A percentile compares a stretch with the other conserved stretches of the same genome.
These are phyloP conservation scores for Cyphellophora europaea DNA, from an alignment of 2,329 filamentous ascomycete genomes.

Conservation along the genomic window DNA sequence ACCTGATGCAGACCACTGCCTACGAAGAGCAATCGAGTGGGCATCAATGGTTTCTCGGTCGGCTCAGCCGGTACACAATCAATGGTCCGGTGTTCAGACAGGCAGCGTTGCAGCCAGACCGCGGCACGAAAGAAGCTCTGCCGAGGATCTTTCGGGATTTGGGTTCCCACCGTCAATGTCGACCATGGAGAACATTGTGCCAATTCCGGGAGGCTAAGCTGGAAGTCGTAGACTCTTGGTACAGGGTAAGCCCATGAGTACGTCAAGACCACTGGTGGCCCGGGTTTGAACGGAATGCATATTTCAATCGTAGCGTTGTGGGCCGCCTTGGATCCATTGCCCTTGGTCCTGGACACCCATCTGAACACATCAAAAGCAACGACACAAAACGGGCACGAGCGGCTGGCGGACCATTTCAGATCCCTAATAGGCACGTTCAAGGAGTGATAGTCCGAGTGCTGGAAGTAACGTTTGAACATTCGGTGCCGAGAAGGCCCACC, in stretches of 20 bases:
- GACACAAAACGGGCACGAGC: conserved; percentile 5
- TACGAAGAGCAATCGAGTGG: conserved; percentile 2
- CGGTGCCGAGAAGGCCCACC: conserved; percentile 5
- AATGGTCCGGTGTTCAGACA: not conserved
- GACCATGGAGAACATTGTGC: conserved; percentile 2
- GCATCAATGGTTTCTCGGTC: not conserved
- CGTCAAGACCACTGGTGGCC: conserved; percentile 5
- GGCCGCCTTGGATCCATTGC: conserved; percentile 1
- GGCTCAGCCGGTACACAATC: not conserved
- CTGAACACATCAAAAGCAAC: conserved; percentile 7
- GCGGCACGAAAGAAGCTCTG: conserved; percentile 2
- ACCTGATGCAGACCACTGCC: conserved; percentile 2
- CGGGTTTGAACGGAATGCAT: conserved; percentile 5
- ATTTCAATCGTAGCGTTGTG: conserved; percentile 7
- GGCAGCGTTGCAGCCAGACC: conserved; percentile 5
- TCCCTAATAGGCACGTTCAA: conserved; percentile 3
- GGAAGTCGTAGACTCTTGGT: conserved; percentile 5
- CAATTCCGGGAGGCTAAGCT: conserved; percentile 1
- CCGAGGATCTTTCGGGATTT: conserved; percentile 5
- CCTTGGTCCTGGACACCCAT: conserved; percentile 5
- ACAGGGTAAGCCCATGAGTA: conserved; percentile 6
- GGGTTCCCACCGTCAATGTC: conserved; percentile 2
- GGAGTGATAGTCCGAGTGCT: conserved; percentile 5
- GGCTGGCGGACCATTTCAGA: conserved; percentile 8
- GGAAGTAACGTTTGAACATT: conserved; percentile 7